These are phyloP conservation scores for Fragaria vesca DNA, from an alignment of 306 rosid genomes.

Conservation along the genomic window DNA sequence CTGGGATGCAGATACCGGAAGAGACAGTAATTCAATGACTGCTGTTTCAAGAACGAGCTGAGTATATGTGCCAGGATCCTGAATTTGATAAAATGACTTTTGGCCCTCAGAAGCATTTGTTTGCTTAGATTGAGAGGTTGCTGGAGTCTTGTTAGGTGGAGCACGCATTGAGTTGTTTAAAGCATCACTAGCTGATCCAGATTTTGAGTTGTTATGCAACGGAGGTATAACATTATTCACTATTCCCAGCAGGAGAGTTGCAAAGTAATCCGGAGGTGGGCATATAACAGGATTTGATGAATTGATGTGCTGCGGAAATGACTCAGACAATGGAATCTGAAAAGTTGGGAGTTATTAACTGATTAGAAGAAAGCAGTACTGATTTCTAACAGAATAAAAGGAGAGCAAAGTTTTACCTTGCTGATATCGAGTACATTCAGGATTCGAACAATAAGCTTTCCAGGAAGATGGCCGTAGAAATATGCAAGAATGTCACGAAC, in stretches of 20 bases:
- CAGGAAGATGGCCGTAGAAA: conserved; percentile 90
- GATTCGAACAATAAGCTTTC: conserved; percentile 78
- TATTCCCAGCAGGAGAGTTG: conserved; percentile 82
- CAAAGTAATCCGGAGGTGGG: conserved; percentile 93
- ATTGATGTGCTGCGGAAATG: conserved; percentile 79
- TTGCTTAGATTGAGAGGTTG: conserved; percentile 66
- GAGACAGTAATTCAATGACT: conserved; percentile 89
- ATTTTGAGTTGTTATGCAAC: conserved; percentile 72
- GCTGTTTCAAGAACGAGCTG: conserved; percentile 97
- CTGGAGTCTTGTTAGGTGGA: conserved; percentile 64
- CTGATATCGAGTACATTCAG: conserved; percentile 69
- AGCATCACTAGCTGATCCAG: conserved; percentile 58
- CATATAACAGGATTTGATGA: conserved; percentile 70
- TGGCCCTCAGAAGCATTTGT: conserved; percentile 72
- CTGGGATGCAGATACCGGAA: conserved; percentile 82
- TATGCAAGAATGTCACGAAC: conserved; percentile 98
- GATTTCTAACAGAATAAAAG: not conserved
- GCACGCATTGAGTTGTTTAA: conserved; percentile 54
- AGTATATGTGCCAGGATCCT: conserved; percentile 98
- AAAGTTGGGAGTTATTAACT: conserved; percentile 31
- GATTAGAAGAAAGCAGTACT: conserved; percentile 7
- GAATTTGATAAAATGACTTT: conserved; percentile 92
- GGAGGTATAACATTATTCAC: conserved; percentile 97
- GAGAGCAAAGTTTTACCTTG: conserved; percentile 58
- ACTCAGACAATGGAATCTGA: conserved; percentile 93